These are phyloP conservation scores for Colletotrichum eleusines DNA, from an alignment of 2,329 filamentous ascomycete genomes.

Conservation along the genomic window DNA sequence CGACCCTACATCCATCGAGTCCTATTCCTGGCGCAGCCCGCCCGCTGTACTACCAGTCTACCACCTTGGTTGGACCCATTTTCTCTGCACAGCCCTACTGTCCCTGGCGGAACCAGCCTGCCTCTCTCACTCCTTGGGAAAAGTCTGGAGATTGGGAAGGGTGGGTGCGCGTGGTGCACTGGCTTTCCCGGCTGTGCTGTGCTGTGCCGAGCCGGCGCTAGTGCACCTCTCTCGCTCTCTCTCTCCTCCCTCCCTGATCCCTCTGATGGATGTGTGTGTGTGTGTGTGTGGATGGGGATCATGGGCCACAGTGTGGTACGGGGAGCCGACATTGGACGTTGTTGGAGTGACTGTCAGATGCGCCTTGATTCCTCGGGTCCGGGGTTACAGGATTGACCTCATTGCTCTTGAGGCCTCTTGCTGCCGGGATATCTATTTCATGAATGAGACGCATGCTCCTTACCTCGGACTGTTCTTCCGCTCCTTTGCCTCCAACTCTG, in stretches of 20 bases:
- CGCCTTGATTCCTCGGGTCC: background rate
- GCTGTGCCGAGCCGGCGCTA: constrained; percentile 36
- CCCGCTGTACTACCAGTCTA: constrained; percentile 1
- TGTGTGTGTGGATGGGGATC: constrained; percentile 5
- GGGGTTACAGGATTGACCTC: background rate
- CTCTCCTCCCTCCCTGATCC: background rate
- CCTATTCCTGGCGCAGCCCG: constrained; percentile 39
- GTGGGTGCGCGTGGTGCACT: constrained; percentile 10
- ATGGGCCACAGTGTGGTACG: constrained; percentile 4
- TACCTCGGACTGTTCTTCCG: background rate
- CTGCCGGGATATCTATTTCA: background rate
- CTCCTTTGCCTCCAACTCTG: background rate
- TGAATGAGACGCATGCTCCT: constrained; percentile 6
- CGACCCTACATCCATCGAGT: constrained; percentile 10
- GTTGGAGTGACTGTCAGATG: constrained; percentile 8
- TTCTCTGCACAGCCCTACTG: constrained; percentile 41
- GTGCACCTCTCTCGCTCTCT: background rate
- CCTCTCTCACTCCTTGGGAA: constrained; percentile 7
- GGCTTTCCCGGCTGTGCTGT: constrained; percentile 31
- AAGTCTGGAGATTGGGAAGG: constrained; percentile 10
- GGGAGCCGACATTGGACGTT: constrained; percentile 8
- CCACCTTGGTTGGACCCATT: constrained; percentile 16
- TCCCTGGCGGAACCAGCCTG: constrained; percentile 30
- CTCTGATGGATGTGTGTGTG: background rate
- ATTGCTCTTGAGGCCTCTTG: constrained; percentile 16